Evolutionary conservation across 257 asterid genomes (phyloP).

Genomic region (Cynanchum wilfordii): DNA sequence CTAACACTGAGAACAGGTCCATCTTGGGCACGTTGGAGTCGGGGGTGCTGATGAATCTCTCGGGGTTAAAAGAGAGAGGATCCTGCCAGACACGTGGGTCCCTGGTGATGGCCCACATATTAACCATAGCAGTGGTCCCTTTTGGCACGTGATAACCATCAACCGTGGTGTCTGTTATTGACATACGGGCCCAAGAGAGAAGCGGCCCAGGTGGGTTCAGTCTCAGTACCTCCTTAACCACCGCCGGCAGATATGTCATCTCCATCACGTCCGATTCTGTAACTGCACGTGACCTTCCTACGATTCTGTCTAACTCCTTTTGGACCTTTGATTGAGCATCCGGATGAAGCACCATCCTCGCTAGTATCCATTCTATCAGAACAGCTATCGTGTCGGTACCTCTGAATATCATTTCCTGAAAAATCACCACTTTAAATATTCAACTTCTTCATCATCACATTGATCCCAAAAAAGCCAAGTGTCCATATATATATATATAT

Average conservation of each 20-base stretch:
- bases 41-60: slow-evolving; percentile 36
- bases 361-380: slow-evolving; percentile 72
- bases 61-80: slow-evolving; percentile 54
- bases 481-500: too few species aligned
- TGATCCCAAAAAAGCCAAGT: neutral
- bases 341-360: slow-evolving; percentile 64
- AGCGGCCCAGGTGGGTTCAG: slow-evolving; percentile 93
- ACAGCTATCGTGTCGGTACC: slow-evolving; percentile 83
- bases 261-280: slow-evolving; percentile 48
- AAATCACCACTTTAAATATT: neutral
- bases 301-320: slow-evolving; percentile 50
- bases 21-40: neutral
- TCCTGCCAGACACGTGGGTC: slow-evolving; percentile 56
- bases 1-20: slow-evolving; percentile 31
- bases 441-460: too few species aligned
- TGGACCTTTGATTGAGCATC: slow-evolving; percentile 57
- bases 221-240: slow-evolving; percentile 67
- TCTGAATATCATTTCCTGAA: slow-evolving; percentile 84
- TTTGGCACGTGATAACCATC: slow-evolving; percentile 65
- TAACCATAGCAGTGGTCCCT: slow-evolving; percentile 80
- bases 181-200: slow-evolving; percentile 76
- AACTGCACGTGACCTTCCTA: slow-evolving; percentile 43
- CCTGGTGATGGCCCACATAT: slow-evolving; percentile 87
- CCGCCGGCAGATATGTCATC: slow-evolving; percentile 53
- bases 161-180: slow-evolving; percentile 46